These are phyloP conservation scores for Blumeria graminis DNA, from an alignment of 2,329 filamentous ascomycete genomes.

Conservation along the genomic window DNA sequence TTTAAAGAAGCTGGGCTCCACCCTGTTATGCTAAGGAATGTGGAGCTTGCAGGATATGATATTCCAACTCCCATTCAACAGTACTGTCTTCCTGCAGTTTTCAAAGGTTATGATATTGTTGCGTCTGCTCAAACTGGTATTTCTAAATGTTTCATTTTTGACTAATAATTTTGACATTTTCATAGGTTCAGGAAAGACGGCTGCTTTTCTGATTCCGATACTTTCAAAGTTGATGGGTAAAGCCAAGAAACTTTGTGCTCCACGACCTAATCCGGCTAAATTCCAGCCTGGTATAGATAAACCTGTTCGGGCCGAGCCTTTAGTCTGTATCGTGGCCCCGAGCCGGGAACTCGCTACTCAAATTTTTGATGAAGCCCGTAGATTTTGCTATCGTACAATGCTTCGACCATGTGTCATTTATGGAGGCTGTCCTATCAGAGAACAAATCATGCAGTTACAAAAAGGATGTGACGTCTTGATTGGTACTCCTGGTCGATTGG, in stretches of 20 bases:
- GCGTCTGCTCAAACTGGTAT: constrained; percentile 83
- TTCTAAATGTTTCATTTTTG: not conserved
- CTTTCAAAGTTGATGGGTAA: constrained; percentile 88
- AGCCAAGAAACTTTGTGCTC: constrained; percentile 62
- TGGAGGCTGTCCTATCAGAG: constrained; percentile 49
- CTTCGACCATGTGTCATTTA: constrained; percentile 77
- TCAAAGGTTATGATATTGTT: constrained; percentile 57
- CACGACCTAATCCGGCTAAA: constrained; percentile 39
- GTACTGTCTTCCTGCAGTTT: constrained; percentile 60
- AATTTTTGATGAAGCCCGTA: constrained; percentile 83
- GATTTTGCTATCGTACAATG: constrained; percentile 87
- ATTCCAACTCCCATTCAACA: constrained; percentile 68
- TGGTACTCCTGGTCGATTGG: constrained; percentile 64
- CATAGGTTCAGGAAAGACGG: constrained; percentile 84
- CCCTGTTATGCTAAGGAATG: constrained; percentile 57
- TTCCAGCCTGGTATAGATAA: constrained; percentile 24
- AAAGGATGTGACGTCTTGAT: constrained; percentile 80
- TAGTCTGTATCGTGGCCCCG: constrained; percentile 67
- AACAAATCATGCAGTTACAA: constrained; percentile 48
- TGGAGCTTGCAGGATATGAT: constrained; percentile 45
- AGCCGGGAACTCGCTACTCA: constrained; percentile 81
- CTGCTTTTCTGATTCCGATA: constrained; percentile 73
- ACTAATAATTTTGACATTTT: not conserved
- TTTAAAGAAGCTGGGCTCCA: constrained; percentile 69
- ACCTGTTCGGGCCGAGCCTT: constrained; percentile 51